Evolutionary conservation across 116 monocot genomes (phyloP).

Genomic region (Posidonia oceanica): DNA sequence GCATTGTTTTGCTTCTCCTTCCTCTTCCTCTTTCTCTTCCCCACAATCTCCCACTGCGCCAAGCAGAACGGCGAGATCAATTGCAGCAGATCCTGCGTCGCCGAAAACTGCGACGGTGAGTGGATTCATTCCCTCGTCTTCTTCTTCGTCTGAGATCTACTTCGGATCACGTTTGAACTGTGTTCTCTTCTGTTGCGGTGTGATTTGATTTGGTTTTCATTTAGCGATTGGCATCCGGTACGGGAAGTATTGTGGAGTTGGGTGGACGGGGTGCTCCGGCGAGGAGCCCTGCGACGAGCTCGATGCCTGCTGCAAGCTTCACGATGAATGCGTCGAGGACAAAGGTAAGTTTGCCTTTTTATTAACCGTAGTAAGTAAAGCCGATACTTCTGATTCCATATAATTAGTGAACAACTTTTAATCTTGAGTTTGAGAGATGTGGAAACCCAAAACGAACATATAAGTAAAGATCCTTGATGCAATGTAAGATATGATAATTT

Average conservation of each 20-base stretch:
- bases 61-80: constrained; percentile 11
- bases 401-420: background rate
- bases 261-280: constrained; percentile 79
- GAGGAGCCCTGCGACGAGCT: constrained; percentile 97
- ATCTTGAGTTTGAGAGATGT: too few relatives aligned
- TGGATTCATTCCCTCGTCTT: background rate
- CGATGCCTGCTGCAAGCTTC: constrained; percentile 74
- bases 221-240: constrained; percentile 74
- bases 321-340: constrained; percentile 73
- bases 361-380: background rate
- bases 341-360: constrained; percentile 29
- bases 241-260: constrained; percentile 83
- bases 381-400: background rate
- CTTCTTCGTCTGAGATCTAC: background rate
- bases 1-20: background rate
- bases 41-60: background rate
- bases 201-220: background rate
- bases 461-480: too few relatives aligned
- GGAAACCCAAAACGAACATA: too few relatives aligned
- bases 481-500: too few relatives aligned
- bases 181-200: background rate
- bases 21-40: constrained; percentile 4
- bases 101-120: constrained; percentile 57
- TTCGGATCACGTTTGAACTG: background rate
- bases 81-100: constrained; percentile 75